phyloP scores from a whole-genome alignment of 345 rosid genomes.

The Eutrema heterophyllum region DNA sequence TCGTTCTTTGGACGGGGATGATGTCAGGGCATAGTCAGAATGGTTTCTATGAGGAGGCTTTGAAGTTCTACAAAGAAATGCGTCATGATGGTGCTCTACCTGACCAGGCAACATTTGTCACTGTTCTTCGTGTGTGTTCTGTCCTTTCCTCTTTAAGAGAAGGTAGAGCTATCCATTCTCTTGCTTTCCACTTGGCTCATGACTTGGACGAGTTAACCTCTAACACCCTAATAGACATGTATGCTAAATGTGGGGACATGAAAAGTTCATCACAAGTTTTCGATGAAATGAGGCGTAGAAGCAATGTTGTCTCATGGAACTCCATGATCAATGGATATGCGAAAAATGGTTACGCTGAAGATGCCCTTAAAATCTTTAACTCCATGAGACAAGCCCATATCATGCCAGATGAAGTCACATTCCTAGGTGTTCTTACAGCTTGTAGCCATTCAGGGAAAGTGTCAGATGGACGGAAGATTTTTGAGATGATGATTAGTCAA shows the following conservation, averaged over 20 bases:
- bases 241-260: conserved; percentile 92
- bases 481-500: conserved; percentile 56
- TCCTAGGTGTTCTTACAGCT: conserved; percentile 89
- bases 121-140: conserved; percentile 77
- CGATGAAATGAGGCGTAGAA: conserved; percentile 48
- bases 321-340: conserved; percentile 90
- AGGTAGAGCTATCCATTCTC: conserved; percentile 67
- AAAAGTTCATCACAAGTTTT: conserved; percentile 61
- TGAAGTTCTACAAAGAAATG: conserved; percentile 62
- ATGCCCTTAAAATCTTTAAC: conserved; percentile 54
- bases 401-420: conserved; percentile 77
- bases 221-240: conserved; percentile 88
- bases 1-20: conserved; percentile 73
- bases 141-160: conserved; percentile 54
- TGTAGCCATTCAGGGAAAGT: conserved; percentile 94
- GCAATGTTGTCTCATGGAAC: conserved; percentile 73
- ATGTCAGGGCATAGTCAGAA: conserved; percentile 77
- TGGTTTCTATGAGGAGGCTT: conserved; percentile 64
- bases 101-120: conserved; percentile 93
- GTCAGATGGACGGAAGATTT: conserved; percentile 58
- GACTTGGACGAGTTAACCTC: conserved; percentile 67
- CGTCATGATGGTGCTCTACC: conserved; percentile 46
- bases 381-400: conserved; percentile 58
- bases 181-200: conserved; percentile 61
- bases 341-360: conserved; percentile 85